These are phyloP conservation scores for Capsella bursapastoris DNA, from an alignment of 345 rosid species.

Conservation along the genomic window DNA sequence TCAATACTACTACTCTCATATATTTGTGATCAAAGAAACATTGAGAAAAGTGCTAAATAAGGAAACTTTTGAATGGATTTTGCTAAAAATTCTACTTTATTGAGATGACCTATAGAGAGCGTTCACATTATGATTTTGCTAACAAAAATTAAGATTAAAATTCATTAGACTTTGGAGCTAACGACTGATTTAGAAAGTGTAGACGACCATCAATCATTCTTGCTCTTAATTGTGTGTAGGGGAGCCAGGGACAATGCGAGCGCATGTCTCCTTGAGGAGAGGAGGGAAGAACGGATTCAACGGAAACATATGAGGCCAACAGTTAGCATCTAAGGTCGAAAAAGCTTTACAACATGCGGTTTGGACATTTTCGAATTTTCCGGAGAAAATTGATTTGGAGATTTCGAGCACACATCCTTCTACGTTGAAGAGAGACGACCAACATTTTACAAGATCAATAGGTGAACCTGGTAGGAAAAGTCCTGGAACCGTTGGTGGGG, in stretches of 20 bases:
- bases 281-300: conserved; percentile 3
- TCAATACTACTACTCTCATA: too few species aligned
- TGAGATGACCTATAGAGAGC: not conserved
- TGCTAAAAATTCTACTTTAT: not conserved
- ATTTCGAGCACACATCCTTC: conserved; percentile 39
- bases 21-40: too few species aligned
- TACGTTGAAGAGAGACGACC: conserved; percentile 26
- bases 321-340: conserved; percentile 9
- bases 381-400: conserved; percentile 25
- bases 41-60: not conserved
- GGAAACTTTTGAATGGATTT: not conserved
- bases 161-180: not conserved
- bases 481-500: not conserved
- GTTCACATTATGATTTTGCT: not conserved
- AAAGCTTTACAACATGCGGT: conserved; percentile 34
- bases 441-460: conserved; percentile 31
- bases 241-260: not conserved
- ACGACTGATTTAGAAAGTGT: not conserved
- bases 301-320: conserved; percentile 28
- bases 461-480: conserved; percentile 3
- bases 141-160: not conserved
- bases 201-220: not conserved
- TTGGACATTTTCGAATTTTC: conserved; percentile 12
- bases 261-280: conserved; percentile 25
- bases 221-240: conserved; percentile 7